A percentile compares a stretch with the other conserved stretches of the same genome.
These are phyloP conservation scores for Colletotrichum sp. DNA, from an alignment of 2,329 filamentous ascomycete species.

Conservation along the genomic window DNA sequence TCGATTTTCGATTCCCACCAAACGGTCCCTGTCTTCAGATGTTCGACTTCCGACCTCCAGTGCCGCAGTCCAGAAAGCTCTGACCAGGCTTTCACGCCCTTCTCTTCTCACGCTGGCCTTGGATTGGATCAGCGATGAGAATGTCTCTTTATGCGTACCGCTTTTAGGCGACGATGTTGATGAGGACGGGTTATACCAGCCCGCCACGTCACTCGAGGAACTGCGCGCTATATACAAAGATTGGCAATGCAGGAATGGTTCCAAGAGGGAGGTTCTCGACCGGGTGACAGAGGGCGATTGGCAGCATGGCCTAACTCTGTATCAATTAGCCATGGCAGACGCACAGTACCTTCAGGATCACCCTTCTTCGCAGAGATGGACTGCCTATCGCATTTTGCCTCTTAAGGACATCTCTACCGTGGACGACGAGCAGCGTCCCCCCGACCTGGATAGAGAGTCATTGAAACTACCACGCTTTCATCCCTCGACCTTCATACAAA, in stretches of 20 bases:
- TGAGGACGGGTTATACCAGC: conserved; percentile 70
- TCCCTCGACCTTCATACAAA: conserved; percentile 78
- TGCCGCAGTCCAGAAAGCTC: conserved; percentile 66
- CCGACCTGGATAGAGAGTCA: conserved; percentile 46
- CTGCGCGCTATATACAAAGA: conserved; percentile 69
- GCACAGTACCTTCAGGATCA: conserved; percentile 70
- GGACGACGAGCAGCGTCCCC: conserved; percentile 39
- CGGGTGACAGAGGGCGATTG: conserved; percentile 72
- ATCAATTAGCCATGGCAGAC: conserved; percentile 73
- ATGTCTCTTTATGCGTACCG: conserved; percentile 64
- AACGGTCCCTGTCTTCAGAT: conserved; percentile 72
- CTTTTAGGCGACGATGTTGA: conserved; percentile 58
- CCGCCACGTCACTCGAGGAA: conserved; percentile 67
- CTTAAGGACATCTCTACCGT: conserved; percentile 45
- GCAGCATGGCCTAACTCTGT: conserved; percentile 67
- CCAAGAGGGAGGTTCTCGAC: conserved; percentile 67
- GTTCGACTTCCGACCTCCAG: conserved; percentile 72
- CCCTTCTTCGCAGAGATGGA: conserved; percentile 68
- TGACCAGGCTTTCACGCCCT: conserved; percentile 73
- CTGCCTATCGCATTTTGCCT: conserved; percentile 63
- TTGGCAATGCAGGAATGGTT: conserved; percentile 64
- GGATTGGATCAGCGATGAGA: conserved; percentile 76
- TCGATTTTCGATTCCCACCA: conserved; percentile 71
- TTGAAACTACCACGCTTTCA: conserved; percentile 74
- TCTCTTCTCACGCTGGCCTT: conserved; percentile 75